Percentiles rank a stretch among this genome's conserved stretches.
Evolutionary conservation across 306 rosid species (phyloP).

Genomic region (Adenanthera pavonina): DNA sequence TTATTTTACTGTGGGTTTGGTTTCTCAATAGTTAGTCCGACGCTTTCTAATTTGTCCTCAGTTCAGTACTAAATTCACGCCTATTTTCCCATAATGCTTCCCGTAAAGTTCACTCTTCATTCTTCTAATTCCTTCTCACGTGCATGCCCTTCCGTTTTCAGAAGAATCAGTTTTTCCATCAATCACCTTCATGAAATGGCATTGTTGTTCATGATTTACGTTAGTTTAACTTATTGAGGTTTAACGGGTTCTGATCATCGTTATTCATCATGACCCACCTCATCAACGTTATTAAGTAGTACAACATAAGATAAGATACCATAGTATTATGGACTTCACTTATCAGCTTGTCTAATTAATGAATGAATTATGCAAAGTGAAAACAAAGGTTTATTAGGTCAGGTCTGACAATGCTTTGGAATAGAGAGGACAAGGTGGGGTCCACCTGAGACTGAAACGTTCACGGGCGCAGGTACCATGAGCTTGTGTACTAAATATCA

Average conservation of each 20-base stretch:
- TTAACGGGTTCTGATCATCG: neutral
- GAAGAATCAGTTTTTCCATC: neutral
- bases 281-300: no score
- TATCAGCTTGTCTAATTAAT: neutral
- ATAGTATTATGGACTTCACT: neutral
- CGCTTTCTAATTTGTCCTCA: neutral
- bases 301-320: no score
- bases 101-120: neutral
- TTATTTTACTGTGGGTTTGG: slow-evolving; percentile 32
- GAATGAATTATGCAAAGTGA: neutral
- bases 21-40: slow-evolving; percentile 15
- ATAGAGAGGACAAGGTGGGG: slow-evolving; percentile 33
- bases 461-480: slow-evolving; percentile 45
- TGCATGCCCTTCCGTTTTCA: slow-evolving; percentile 23
- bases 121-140: slow-evolving; percentile 43
- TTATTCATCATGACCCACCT: neutral
- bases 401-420: neutral
- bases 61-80: neutral
- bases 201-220: neutral
- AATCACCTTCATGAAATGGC: neutral
- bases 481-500: slow-evolving; percentile 19
- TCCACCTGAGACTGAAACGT: slow-evolving; percentile 16
- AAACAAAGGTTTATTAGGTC: neutral
- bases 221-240: neutral
- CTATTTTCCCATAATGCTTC: neutral